A percentile compares a stretch with the other conserved stretches of the same genome.
Conservation (phyloP, 768 basidiomycete species). For the Amanita pallidorosea region DNA sequence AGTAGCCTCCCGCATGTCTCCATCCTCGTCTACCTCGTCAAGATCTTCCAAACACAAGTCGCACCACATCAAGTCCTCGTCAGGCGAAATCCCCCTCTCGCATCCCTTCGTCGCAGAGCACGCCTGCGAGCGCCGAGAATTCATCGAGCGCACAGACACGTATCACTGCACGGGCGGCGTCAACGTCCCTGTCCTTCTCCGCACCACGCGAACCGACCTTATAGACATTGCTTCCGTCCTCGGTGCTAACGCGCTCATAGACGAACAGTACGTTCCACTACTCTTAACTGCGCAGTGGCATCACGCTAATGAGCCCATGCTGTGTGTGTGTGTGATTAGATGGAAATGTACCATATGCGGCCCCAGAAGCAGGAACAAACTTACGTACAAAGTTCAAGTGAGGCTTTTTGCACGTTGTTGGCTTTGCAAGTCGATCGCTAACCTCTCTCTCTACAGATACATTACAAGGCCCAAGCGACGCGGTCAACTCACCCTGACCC, state of each 20-base stretch:
- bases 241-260: constrained; percentile 52
- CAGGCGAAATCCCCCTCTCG: constrained; percentile 27
- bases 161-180: constrained; percentile 57
- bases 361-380: constrained; percentile 36
- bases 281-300: constrained; percentile 6
- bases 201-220: constrained; percentile 40
- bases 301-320: not conserved
- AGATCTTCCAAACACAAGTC: constrained; percentile 10
- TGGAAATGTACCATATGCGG: constrained; percentile 55
- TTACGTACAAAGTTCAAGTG: constrained; percentile 53
- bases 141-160: constrained; percentile 25
- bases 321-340: too few species aligned
- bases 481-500: constrained; percentile 44
- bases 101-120: constrained; percentile 23
- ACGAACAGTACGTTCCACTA: constrained; percentile 46
- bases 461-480: constrained; percentile 50
- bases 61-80: constrained; percentile 22
- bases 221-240: constrained; percentile 35
- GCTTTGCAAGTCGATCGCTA: too few species aligned
- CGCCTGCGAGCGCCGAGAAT: constrained; percentile 15
- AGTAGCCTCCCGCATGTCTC: not conserved
- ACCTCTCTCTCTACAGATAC: constrained; percentile 31
- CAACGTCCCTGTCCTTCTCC: constrained; percentile 44
- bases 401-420: not conserved
- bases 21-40: not conserved